Percentiles rank a stretch among this genome's conserved stretches.
Evolutionary conservation across 257 asterid genomes (phyloP).

Genomic region (Capsicum baccatum): DNA sequence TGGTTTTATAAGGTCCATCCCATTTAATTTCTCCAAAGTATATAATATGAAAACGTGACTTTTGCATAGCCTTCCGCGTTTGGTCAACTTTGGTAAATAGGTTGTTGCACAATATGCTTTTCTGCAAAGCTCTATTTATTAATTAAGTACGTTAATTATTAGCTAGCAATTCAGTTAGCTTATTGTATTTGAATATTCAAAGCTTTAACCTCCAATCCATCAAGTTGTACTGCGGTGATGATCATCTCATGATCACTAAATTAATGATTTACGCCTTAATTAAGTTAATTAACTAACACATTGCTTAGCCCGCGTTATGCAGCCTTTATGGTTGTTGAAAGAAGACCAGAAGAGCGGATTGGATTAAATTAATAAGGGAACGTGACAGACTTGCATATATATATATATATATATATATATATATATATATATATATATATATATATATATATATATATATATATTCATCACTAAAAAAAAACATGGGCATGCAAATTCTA

Average conservation of each 20-base stretch:
- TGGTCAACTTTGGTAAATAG: not conserved
- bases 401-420: not conserved
- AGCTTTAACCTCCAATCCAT: not conserved
- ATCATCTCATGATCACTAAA: not conserved
- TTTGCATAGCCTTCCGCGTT: constrained; percentile 13
- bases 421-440: not conserved
- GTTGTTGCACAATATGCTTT: not conserved
- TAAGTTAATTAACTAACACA: not conserved
- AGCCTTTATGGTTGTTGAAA: not conserved
- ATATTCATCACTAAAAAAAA: too few species aligned
- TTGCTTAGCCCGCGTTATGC: not conserved
- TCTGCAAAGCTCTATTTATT: not conserved
- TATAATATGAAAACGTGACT: constrained; percentile 4
- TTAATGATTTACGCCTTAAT: not conserved
- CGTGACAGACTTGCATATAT: not conserved
- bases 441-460: not conserved
- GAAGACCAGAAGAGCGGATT: not conserved
- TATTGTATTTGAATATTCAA: not conserved
- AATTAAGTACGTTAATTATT: not conserved
- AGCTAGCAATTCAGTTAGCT: not conserved
- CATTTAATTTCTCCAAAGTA: not conserved
- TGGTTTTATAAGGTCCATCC: not conserved
- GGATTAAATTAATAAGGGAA: not conserved
- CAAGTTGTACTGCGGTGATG: not conserved
- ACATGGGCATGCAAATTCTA: too few species aligned